Base-by-base conservation (phyloP, 495 filamentous ascomycete genomes). In the Penicillium nucicola region DNA sequence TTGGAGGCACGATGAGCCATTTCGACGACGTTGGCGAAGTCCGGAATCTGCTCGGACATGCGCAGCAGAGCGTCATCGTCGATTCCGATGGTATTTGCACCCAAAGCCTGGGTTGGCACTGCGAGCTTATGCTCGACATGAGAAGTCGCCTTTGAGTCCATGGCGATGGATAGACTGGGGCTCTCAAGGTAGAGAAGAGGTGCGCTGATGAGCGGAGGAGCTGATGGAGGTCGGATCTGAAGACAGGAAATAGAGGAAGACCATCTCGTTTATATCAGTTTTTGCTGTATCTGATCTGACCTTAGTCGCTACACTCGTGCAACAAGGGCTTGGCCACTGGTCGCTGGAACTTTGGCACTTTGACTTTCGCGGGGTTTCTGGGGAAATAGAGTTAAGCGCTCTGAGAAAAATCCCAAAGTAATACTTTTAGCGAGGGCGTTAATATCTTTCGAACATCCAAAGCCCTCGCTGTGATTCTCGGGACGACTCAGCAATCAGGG, bases 31-130 rank as follows among this genome's bases (percentile, higher is more conserved):
- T 38, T 40, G 20, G 48, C 42, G 15, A 56, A 56, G 13, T 56
- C 42, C 3, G 53, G 53, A 19, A 56, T 48, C 18, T 47, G 53
- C 53, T 56, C 53, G 23, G 53, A 32, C 53, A 56, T 39, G 23
- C 36, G 42, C 14, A 56, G 15, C 11, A 56, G 48, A 14, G 48
- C 40, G 28, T 52, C 49, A 30, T 56, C 53, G 10, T 56, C 53
- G 20, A 56, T 52, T 37, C 48, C 53, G 22, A 56, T 47, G 12
- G 53, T 56, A 34, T 52, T 41, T 11, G 35, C 48, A 0, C 42
- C 48, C 44, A 47, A 25, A 9, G 49, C 38, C 23, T 52, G 49
- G 3, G 49, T 18, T 18, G 49, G 49, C 15, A 52, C 49, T 2
- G 49, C 41, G 42, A 52, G 41, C 9, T 45, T 28, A 17, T 52